These are phyloP conservation scores for Emmonsiellopsis sp. DNA, from an alignment of 2,329 filamentous ascomycete species.

Conservation along the genomic window DNA sequence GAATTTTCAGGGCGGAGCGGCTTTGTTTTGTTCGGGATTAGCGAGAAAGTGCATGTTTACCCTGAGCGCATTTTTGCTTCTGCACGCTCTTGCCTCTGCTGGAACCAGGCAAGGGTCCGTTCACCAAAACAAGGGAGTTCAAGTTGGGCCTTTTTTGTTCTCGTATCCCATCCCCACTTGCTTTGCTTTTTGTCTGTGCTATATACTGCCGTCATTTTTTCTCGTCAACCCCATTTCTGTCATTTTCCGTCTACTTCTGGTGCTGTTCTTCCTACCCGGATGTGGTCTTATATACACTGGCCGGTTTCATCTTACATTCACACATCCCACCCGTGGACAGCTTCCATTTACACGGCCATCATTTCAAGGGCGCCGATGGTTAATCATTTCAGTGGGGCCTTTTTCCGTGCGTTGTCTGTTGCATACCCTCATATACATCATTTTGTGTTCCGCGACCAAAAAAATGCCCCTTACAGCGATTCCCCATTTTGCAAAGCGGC, in stretches of 20 bases:
- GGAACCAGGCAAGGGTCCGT: background rate
- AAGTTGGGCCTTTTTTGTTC: conserved; percentile 2
- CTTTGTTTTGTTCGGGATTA: conserved; percentile 6
- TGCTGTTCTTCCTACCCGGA: background rate
- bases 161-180: conserved; percentile 4
- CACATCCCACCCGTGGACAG: background rate
- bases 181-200: conserved; percentile 2
- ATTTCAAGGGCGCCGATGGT: background rate
- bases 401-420: conserved; percentile 2
- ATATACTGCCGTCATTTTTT: background rate
- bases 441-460: background rate
- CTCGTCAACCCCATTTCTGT: background rate
- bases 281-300: background rate
- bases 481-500: conserved; percentile 3
- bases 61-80: background rate
- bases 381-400: background rate
- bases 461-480: background rate
- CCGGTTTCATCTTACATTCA: no score
- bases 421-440: conserved; percentile 1
- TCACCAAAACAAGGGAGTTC: background rate
- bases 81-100: background rate
- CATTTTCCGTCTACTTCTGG: background rate
- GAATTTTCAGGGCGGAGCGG: conserved; percentile 9
- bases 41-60: conserved; percentile 3
- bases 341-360: background rate